Evolutionary conservation across 768 basidiomycete genomes (phyloP).

Genomic region (Pulveroboletus sp.): DNA sequence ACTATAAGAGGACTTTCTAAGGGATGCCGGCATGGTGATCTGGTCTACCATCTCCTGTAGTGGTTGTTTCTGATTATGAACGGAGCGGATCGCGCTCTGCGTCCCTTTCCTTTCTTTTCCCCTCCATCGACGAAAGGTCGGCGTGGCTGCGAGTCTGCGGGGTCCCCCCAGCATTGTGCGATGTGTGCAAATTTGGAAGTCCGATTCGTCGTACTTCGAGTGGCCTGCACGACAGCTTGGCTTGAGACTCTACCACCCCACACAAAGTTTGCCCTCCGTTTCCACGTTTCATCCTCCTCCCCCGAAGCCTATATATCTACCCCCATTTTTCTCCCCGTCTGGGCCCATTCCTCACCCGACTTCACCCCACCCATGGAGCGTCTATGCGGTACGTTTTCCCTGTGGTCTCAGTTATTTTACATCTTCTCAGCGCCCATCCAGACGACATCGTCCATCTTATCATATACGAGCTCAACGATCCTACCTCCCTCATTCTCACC

Average conservation of each 20-base stretch:
- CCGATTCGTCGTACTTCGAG: constrained; percentile 32
- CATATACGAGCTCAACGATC: constrained; percentile 68
- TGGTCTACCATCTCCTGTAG: constrained; percentile 5
- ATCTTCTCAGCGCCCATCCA: constrained; percentile 18
- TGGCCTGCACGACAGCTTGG: constrained; percentile 31
- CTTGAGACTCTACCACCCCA: constrained; percentile 33
- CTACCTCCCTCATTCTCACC: constrained; percentile 51
- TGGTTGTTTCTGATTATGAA: background rate
- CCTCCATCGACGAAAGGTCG: background rate
- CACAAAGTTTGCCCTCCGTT: constrained; percentile 25
- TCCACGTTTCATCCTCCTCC: constrained; percentile 2
- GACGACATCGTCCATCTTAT: constrained; percentile 70
- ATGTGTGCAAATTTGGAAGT: constrained; percentile 34
- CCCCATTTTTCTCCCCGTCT: constrained; percentile 4
- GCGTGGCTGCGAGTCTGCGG: constrained; percentile 28
- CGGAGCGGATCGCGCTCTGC: constrained; percentile 1
- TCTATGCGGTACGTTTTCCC: constrained; percentile 54
- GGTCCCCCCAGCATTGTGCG: constrained; percentile 25
- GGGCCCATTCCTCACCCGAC: background rate
- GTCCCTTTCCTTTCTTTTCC: background rate
- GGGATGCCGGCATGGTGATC: constrained; percentile 32
- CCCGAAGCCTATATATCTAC: background rate
- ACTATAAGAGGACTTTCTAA: constrained; percentile 41
- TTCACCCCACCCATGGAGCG: constrained; percentile 47
- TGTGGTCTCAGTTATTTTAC: constrained; percentile 3